These are phyloP conservation scores for Hyaloscypha variabilis DNA, from an alignment of 495 filamentous ascomycete genomes.

Conservation along the genomic window DNA sequence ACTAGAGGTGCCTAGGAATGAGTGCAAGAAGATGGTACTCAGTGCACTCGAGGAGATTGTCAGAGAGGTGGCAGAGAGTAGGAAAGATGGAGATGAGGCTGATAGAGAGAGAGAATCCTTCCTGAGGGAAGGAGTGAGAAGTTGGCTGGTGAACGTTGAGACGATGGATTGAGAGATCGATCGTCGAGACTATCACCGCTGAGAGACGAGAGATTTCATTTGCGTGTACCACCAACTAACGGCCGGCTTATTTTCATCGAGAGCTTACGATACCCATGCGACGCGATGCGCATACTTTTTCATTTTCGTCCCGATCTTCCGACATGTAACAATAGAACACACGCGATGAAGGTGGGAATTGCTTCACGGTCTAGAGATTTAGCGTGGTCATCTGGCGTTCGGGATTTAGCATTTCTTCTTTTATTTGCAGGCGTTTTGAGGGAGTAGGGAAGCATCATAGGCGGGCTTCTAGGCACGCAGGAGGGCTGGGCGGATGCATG, in stretches of 20 bases:
- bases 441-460: background rate
- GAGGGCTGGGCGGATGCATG: background rate
- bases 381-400: conserved; percentile 8
- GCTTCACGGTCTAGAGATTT: background rate
- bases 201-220: conserved; percentile 6
- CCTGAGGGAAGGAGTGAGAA: conserved; percentile 64
- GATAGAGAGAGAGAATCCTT: conserved; percentile 48
- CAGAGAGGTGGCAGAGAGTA: conserved; percentile 58
- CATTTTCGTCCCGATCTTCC: background rate
- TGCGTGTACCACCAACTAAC: conserved; percentile 21
- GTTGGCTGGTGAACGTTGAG: conserved; percentile 65
- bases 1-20: conserved; percentile 54
- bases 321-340: background rate
- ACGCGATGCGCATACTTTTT: conserved; percentile 7
- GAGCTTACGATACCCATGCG: conserved; percentile 22
- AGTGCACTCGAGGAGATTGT: conserved; percentile 68
- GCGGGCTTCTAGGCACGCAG: background rate
- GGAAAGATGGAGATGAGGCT: conserved; percentile 45
- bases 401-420: background rate
- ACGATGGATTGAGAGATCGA: conserved; percentile 6
- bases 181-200: background rate
- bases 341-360: background rate
- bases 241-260: conserved; percentile 14
- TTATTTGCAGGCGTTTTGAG: background rate
- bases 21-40: conserved; percentile 63